Evolutionary conservation across 2,329 filamentous ascomycete species (phyloP).

Genomic region (Chrysosporium queenslandicum): DNA sequence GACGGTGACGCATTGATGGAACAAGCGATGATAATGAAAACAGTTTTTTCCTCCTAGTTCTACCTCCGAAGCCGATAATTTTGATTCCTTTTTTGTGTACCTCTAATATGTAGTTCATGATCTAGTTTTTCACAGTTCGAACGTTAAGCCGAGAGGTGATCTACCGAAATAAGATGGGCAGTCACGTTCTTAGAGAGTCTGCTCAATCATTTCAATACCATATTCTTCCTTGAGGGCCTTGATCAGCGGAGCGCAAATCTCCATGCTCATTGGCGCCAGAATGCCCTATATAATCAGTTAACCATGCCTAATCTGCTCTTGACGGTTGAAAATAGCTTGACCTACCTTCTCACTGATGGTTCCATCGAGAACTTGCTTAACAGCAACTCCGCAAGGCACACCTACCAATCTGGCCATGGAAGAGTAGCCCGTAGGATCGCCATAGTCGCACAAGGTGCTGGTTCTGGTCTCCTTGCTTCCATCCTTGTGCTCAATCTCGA

Average conservation of each 20-base stretch:
- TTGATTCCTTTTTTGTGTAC: not conserved
- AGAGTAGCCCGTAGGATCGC: slow-evolving; percentile 65
- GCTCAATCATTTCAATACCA: slow-evolving; percentile 62
- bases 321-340: not conserved
- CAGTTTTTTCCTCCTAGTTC: not conserved
- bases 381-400: slow-evolving; percentile 63
- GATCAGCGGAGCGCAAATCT: slow-evolving; percentile 63
- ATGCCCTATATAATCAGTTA: slow-evolving; percentile 43
- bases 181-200: slow-evolving; percentile 38
- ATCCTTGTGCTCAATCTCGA: slow-evolving; percentile 73
- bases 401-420: slow-evolving; percentile 79
- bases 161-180: not conserved
- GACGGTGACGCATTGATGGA: not conserved
- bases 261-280: slow-evolving; percentile 63
- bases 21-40: not conserved
- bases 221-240: slow-evolving; percentile 70
- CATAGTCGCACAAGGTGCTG: slow-evolving; percentile 74
- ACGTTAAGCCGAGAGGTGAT: not conserved
- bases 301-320: not conserved
- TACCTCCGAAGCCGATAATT: not conserved
- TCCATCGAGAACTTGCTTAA: slow-evolving; percentile 67
- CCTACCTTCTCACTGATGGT: slow-evolving; percentile 54
- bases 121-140: not conserved
- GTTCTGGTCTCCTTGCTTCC: slow-evolving; percentile 67
- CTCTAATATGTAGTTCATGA: not conserved